phyloP scores from a whole-genome alignment of 805 yeast species.

The Starmera amethionina region DNA sequence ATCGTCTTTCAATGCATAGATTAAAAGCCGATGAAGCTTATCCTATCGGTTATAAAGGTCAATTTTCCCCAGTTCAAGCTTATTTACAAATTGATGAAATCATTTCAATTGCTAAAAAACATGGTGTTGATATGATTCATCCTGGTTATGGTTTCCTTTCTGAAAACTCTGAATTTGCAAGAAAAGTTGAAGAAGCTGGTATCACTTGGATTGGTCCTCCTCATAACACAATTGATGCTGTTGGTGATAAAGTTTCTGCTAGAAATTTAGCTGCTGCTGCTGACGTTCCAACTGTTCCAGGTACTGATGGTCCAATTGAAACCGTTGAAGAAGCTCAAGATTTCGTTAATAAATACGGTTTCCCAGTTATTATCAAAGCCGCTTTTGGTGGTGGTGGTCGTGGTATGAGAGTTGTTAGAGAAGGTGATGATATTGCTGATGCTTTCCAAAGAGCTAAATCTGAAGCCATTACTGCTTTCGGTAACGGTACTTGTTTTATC shows the following conservation, averaged over 20 bases:
- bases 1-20: slow-evolving; percentile 88
- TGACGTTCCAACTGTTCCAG: slow-evolving; percentile 91
- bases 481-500: slow-evolving; percentile 96
- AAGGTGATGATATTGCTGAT: slow-evolving; percentile 86
- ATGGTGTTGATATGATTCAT: slow-evolving; percentile 77
- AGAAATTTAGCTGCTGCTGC: slow-evolving; percentile 75
- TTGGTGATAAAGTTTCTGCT: slow-evolving; percentile 96
- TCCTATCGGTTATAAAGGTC: slow-evolving; percentile 81
- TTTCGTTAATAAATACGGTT: slow-evolving; percentile 81
- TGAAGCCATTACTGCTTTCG: slow-evolving; percentile 93
- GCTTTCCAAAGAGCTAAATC: slow-evolving; percentile 91
- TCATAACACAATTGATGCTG: slow-evolving; percentile 77
- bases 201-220: slow-evolving; percentile 96
- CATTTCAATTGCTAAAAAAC: slow-evolving; percentile 71
- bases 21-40: slow-evolving; percentile 92
- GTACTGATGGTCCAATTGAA: slow-evolving; percentile 95
- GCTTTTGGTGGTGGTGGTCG: slow-evolving; percentile 99
- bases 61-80: slow-evolving; percentile 92
- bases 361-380: slow-evolving; percentile 95
- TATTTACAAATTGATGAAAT: slow-evolving; percentile 94
- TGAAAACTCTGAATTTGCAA: slow-evolving; percentile 89
- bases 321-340: slow-evolving; percentile 63
- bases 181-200: slow-evolving; percentile 82
- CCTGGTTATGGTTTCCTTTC: slow-evolving; percentile 90
- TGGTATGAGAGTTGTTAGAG: slow-evolving; percentile 98